Percentiles rank a stretch among this genome's conserved stretches.
phyloP scores from a whole-genome alignment of 164 flowering plant species.

The Cinnamomum chago region DNA sequence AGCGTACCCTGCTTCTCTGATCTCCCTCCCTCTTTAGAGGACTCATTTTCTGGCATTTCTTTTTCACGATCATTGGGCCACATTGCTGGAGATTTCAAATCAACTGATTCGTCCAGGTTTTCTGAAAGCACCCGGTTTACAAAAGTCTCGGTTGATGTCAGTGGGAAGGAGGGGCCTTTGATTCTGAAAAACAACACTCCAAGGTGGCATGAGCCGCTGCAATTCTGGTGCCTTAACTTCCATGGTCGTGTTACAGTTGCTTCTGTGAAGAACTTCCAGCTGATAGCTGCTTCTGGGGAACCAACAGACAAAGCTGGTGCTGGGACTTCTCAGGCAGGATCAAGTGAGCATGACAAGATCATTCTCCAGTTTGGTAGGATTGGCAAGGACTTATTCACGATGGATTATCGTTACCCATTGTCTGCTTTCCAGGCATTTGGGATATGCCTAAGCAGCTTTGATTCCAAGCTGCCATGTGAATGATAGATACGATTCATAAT shows the following conservation, averaged over 20 bases:
- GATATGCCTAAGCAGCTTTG: slow-evolving; percentile 81
- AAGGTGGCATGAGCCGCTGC: slow-evolving; percentile 81
- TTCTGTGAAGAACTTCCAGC: slow-evolving; percentile 81
- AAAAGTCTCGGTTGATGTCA: slow-evolving; percentile 7
- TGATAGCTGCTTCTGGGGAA: slow-evolving; percentile 56
- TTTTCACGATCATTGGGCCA: slow-evolving; percentile 8
- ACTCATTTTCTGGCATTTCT: slow-evolving; percentile 19
- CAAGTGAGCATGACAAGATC: slow-evolving; percentile 53
- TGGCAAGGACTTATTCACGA: slow-evolving; percentile 78
- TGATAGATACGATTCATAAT: slow-evolving; percentile 16
- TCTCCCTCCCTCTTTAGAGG: slow-evolving; percentile 14
- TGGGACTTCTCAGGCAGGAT: slow-evolving; percentile 19
- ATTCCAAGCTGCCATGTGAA: slow-evolving; percentile 78
- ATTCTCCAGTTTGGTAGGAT: slow-evolving; percentile 83
- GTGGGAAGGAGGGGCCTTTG: slow-evolving; percentile 34
- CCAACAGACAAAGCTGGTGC: slow-evolving; percentile 5
- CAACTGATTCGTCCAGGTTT: slow-evolving; percentile 12
- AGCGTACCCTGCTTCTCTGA: slow-evolving; percentile 9
- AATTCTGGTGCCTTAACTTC: slow-evolving; percentile 87
- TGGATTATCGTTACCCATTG: slow-evolving; percentile 84
- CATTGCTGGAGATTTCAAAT: slow-evolving; percentile 3
- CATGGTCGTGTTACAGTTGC: slow-evolving; percentile 83
- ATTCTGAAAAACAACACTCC: slow-evolving; percentile 67
- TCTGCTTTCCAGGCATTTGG: slow-evolving; percentile 92
- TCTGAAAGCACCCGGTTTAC: slow-evolving; percentile 13